Evolutionary conservation across 2,329 filamentous ascomycete genomes (phyloP).

Genomic region (Sporothrix pallida): DNA sequence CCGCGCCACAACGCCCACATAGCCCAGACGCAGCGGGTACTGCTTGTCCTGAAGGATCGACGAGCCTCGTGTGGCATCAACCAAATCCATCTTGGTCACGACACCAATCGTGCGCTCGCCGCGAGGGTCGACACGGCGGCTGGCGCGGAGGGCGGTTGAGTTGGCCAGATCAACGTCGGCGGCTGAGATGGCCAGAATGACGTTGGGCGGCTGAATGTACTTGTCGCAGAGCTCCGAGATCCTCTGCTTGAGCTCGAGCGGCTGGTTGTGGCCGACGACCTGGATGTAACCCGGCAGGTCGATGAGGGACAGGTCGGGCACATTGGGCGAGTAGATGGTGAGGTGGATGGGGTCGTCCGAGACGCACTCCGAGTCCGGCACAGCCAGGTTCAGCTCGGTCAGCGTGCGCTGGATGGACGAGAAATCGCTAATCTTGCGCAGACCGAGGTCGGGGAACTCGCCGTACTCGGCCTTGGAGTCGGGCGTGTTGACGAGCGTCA

Average conservation of each 20-base stretch:
- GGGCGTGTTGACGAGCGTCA: conserved; percentile 94
- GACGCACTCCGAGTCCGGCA: conserved; percentile 88
- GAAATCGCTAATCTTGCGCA: conserved; percentile 92
- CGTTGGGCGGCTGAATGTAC: conserved; percentile 94
- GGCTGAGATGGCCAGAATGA: conserved; percentile 95
- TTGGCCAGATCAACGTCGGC: conserved; percentile 97
- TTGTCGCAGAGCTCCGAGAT: conserved; percentile 97
- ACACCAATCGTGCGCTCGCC: conserved; percentile 97
- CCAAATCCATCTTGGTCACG: conserved; percentile 99
- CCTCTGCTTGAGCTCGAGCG: conserved; percentile 88
- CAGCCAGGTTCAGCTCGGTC: conserved; percentile 92
- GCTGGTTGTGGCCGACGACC: conserved; percentile 89
- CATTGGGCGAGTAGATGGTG: conserved; percentile 91
- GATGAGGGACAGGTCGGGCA: conserved; percentile 93
- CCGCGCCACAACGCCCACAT: conserved; percentile 91
- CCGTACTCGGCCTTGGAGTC: conserved; percentile 87
- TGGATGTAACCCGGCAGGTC: conserved; percentile 98
- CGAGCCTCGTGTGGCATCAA: conserved; percentile 79
- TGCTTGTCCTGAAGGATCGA: conserved; percentile 85
- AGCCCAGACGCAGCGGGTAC: conserved; percentile 92
- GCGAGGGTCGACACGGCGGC: conserved; percentile 87
- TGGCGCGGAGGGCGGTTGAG: conserved; percentile 88
- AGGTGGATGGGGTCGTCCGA: conserved; percentile 96
- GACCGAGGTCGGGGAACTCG: conserved; percentile 89
- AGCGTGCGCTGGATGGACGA: conserved; percentile 88